Evolutionary conservation across 148 eudicot species (phyloP).

Genomic region (Rhododendron kiyosumense): DNA sequence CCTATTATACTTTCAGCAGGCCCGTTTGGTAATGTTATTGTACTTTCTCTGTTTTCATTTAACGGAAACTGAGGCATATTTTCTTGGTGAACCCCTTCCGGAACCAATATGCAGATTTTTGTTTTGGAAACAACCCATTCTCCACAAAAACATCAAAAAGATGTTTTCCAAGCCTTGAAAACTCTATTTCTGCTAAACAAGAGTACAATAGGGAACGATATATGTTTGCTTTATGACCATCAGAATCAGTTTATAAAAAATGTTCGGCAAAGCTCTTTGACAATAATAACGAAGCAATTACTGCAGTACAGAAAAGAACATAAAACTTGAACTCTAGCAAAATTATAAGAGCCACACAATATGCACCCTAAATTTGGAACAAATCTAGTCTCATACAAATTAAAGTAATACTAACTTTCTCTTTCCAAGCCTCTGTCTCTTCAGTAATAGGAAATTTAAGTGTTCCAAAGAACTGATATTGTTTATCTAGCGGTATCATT

Average conservation of each 20-base stretch:
- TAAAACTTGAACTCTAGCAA: background rate
- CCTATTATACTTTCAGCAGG: background rate
- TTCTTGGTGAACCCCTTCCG: background rate
- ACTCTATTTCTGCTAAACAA: background rate
- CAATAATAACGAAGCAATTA: background rate
- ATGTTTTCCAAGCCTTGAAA: background rate
- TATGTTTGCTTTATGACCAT: background rate
- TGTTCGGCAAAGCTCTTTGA: background rate
- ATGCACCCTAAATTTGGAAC: background rate
- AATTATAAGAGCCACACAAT: background rate
- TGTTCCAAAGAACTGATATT: conserved; percentile 36
- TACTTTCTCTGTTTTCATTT: background rate
- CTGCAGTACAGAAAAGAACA: background rate
- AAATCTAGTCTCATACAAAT: background rate
- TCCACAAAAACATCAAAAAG: background rate
- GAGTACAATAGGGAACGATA: background rate
- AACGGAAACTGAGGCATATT: background rate
- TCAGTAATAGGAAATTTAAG: conserved; percentile 51
- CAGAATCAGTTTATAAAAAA: background rate
- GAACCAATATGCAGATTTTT: background rate
- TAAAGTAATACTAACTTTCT: conserved; percentile 35
- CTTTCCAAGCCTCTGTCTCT: conserved; percentile 63
- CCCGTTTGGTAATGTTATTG: background rate
- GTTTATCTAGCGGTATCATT: conserved; percentile 44
- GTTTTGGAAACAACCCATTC: background rate